These are phyloP conservation scores for Malassezia equina DNA, from an alignment of 1,284 basidiomycete genomes.

Conservation along the genomic window DNA sequence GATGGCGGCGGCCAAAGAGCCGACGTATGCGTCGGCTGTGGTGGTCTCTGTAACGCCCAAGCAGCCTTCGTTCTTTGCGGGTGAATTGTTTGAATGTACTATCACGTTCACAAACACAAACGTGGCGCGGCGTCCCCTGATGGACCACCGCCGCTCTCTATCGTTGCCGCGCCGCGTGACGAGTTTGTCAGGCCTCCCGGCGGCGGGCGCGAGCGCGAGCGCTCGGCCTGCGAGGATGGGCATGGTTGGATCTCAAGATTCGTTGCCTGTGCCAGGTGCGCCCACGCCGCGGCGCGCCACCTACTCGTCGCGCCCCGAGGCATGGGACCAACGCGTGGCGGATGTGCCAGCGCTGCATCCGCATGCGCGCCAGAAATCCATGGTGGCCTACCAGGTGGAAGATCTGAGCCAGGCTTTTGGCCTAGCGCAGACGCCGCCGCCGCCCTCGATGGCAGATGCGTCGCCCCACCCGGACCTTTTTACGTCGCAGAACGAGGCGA, in stretches of 20 bases:
- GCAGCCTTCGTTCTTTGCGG: conserved; percentile 82
- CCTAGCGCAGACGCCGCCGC: conserved; percentile 13
- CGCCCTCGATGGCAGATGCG: background rate
- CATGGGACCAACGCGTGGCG: background rate
- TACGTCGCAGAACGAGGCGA: conserved; percentile 40
- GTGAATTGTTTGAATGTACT: conserved; percentile 71
- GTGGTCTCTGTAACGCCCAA: conserved; percentile 57
- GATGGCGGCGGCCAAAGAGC: background rate
- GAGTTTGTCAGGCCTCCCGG: background rate
- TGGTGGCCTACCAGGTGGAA: conserved; percentile 35
- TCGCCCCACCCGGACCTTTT: conserved; percentile 22
- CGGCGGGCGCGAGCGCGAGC: background rate
- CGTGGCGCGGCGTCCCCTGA: conserved; percentile 27
- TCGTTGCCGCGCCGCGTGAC: background rate
- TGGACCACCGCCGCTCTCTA: background rate
- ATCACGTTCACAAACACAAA: conserved; percentile 77
- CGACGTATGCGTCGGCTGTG: conserved; percentile 25
- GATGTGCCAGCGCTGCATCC: conserved; percentile 20
- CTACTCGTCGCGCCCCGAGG: conserved; percentile 9
- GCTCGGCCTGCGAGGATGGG: background rate
- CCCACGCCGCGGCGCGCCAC: background rate
- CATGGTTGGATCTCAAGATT: background rate
- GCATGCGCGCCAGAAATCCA: conserved; percentile 40
- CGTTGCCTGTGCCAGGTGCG: background rate
- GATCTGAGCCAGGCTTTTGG: conserved; percentile 40